Base-by-base conservation (phyloP, 345 rosid genomes). In the Alliaria petiolata region DNA sequence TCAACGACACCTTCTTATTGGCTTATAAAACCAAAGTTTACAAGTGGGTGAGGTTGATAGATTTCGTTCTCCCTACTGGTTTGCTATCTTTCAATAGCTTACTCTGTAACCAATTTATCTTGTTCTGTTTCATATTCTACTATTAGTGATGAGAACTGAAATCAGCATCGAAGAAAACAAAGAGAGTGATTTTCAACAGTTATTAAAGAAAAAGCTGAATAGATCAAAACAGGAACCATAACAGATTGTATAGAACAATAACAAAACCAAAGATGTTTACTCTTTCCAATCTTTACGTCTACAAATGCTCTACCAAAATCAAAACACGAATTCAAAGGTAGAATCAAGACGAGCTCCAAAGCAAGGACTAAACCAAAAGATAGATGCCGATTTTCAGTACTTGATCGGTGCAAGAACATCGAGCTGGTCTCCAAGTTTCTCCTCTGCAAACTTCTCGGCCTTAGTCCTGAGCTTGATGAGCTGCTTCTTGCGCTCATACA, bases 401-500 rank as follows among this genome's bases (percentile, higher is more conserved):
- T 74, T 90, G 8, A 89, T 85, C 16, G 91, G 76, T 40, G 88
- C 82, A 57, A 90, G 82, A 71, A 89, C 65, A 47, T 82, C 91
- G 17, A 88, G 73, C 65, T 86, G 92, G 12, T 92, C 53, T 52
- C 96, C 96, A 12, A 92, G 95, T 78, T 88, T 92, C 84, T 87
- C 95, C 58, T 86, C 96, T 6, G 88, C 95, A 62, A 73, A 83
- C 88, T 84, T 44, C 86, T 89, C 95, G 6, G 95, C 98, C 85
- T 89, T 92, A 8, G 77, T 62, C 83, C 89, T 83, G 51, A 92
- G 88, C 69, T 87, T 92, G 70, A 15, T 79, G 64, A 92, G 74
- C 63, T 88, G 92, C 86, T 92, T 92, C 85, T 83, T 92, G 57
- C 89, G 91, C 83, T 92, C 92, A 49, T 92, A 92, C 13, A 62